Evolutionary conservation across 345 rosid genomes (phyloP), one percentile per base, ranked within the genome.

Genomic region (Cardamine resedifolia): DNA sequence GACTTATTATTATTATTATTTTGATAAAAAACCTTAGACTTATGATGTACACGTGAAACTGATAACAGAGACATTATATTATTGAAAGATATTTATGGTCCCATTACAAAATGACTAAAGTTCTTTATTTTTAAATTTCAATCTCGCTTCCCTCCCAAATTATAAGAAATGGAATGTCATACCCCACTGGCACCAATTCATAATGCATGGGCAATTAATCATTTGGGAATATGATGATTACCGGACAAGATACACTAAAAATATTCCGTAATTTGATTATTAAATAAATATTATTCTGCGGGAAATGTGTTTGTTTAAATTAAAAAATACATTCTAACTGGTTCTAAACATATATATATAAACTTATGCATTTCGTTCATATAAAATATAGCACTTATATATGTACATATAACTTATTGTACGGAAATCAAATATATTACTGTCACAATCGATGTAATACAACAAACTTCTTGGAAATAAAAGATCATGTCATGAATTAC

Each of bases 61-160:
- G 48, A 53, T 34, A 47, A 65, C 49, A 44, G 10, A 44, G 49
- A 44, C 47, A 48, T 10, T 48, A 31, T 48, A 58, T 57, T 24
- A 66, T 66, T 56, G 24, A 24, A 57, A 57, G 39, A 3, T n/a
- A 16, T 33, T 34, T 5, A 36, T 66, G 66, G 71, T 15, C 59
- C 72, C 72, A 14, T 49, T 26, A 57, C 33, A 12, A 48, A 36
- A 58, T 66, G 59, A 48, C 52, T 74, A 74, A 58, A 65, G 59
- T 74, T 66, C 24, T 58, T 74, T 58, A 47, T 26, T 34, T 49
- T 51, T 20, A 66, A 57, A 65, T 74, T 73, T 73, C 66, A 65
- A 73, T 65, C 24, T 48, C 11, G 31, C 10, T 66, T 65, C 77
- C 72, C 78, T 66, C 78, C 72, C 59, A 66, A 30, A 58, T 27